phyloP scores from a whole-genome alignment of 306 rosid genomes.

The Trichosanthes truncata region DNA sequence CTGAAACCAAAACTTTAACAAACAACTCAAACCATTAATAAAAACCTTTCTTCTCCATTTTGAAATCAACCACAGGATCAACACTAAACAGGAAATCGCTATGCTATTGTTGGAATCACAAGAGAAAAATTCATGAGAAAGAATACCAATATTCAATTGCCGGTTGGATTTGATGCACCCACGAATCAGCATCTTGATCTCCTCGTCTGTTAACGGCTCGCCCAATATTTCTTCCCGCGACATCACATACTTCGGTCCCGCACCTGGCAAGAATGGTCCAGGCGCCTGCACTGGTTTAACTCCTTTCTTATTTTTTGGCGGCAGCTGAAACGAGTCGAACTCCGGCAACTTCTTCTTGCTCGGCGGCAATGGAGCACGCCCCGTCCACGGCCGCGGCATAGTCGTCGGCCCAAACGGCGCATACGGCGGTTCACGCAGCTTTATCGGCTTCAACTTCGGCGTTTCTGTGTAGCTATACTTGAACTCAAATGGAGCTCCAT shows the following conservation, averaged over 20 bases:
- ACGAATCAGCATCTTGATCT: slow-evolving; percentile 34
- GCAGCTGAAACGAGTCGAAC: slow-evolving; percentile 71
- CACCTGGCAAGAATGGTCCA: slow-evolving; percentile 69
- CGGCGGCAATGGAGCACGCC: slow-evolving; percentile 69
- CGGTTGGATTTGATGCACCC: slow-evolving; percentile 36
- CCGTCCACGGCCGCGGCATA: slow-evolving; percentile 75
- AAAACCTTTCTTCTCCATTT: neutral
- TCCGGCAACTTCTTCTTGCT: slow-evolving; percentile 70
- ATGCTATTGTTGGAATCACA: neutral
- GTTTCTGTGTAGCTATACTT: slow-evolving; percentile 95
- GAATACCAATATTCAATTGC: slow-evolving; percentile 59
- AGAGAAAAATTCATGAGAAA: neutral
- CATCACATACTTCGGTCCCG: slow-evolving; percentile 47
- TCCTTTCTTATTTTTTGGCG: slow-evolving; percentile 78
- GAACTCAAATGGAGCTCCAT: slow-evolving; percentile 86
- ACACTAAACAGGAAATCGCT: neutral
- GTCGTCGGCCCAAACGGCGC: slow-evolving; percentile 67
- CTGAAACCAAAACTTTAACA: neutral
- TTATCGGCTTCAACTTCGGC: slow-evolving; percentile 59
- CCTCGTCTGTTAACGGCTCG: slow-evolving; percentile 59
- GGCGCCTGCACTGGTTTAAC: slow-evolving; percentile 81
- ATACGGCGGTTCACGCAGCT: slow-evolving; percentile 58
- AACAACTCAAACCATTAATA: neutral
- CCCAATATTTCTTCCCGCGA: slow-evolving; percentile 76
- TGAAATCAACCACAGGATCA: neutral